A percentile compares a stretch with the other conserved stretches of the same genome.
Evolutionary conservation across 1,284 basidiomycete genomes (phyloP).

Genomic region (Sanghuangporus sanghuang): DNA sequence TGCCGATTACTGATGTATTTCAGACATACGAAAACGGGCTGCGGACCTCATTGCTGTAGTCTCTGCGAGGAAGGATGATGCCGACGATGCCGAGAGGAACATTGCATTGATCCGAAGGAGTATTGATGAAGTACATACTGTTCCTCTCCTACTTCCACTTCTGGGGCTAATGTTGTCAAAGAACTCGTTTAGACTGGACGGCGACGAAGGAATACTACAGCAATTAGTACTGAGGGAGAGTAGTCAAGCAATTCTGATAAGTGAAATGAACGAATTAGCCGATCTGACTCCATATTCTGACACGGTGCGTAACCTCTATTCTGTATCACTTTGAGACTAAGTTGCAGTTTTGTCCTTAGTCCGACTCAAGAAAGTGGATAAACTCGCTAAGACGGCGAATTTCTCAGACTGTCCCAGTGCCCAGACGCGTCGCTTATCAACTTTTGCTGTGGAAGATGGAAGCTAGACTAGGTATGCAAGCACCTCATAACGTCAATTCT

Average conservation of each 20-base stretch:
- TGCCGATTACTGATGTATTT: not conserved
- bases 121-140: not conserved
- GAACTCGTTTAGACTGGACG: not conserved
- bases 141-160: not conserved
- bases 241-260: not conserved
- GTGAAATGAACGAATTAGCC: slow-evolving; percentile 4
- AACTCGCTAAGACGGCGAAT: not conserved
- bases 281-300: not conserved
- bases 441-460: slow-evolving; percentile 7
- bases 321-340: not conserved
- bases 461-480: not conserved
- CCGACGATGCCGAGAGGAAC: not conserved
- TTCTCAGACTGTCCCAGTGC: not conserved
- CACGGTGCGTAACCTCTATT: not conserved
- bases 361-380: not conserved
- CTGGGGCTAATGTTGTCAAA: not conserved
- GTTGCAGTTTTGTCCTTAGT: not conserved
- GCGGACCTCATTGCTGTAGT: not conserved
- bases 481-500: not conserved
- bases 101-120: not conserved
- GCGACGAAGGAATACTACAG: not conserved
- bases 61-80: not conserved
- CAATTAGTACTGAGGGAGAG: no score
- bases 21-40: not conserved
- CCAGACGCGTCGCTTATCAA: slow-evolving; percentile 5